phyloP scores from a whole-genome alignment of 495 filamentous ascomycete species.

The Tirmania nivea region DNA sequence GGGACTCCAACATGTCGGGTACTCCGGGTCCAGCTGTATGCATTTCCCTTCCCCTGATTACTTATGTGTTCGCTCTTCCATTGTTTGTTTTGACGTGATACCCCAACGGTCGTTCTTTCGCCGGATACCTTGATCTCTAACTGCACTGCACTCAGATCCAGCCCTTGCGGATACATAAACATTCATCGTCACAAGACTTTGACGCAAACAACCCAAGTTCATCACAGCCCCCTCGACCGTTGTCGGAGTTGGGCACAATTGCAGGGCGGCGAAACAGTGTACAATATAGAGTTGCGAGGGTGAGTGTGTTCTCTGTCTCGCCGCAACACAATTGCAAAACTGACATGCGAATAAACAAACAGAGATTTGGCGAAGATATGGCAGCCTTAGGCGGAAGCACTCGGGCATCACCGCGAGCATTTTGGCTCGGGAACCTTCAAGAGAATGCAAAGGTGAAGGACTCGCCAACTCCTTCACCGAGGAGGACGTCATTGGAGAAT shows the following conservation, averaged over 20 bases:
- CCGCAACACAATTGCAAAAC: not conserved
- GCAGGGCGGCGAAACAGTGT: not conserved
- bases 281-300: not conserved
- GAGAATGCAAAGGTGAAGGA: slow-evolving; percentile 26
- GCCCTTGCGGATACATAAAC: not conserved
- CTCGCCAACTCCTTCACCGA: slow-evolving; percentile 51
- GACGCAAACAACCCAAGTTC: not conserved
- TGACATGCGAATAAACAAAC: not conserved
- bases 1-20: not conserved
- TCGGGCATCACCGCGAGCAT: slow-evolving; percentile 9
- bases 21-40: not conserved
- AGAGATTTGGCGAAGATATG: not conserved
- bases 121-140: not conserved
- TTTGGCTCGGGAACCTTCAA: slow-evolving; percentile 13
- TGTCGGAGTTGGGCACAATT: not conserved
- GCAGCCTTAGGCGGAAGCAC: not conserved
- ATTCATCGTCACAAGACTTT: not conserved
- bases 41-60: not conserved
- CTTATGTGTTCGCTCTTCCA: not conserved
- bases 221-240: not conserved
- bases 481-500: slow-evolving; percentile 73
- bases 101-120: not conserved
- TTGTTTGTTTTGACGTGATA: not conserved
- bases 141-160: not conserved
- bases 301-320: not conserved